A percentile compares a stretch with the other conserved stretches of the same genome.
Evolutionary conservation across 2,329 filamentous ascomycete genomes (phyloP).

Genomic region (Phyllosticta capitalensis): DNA sequence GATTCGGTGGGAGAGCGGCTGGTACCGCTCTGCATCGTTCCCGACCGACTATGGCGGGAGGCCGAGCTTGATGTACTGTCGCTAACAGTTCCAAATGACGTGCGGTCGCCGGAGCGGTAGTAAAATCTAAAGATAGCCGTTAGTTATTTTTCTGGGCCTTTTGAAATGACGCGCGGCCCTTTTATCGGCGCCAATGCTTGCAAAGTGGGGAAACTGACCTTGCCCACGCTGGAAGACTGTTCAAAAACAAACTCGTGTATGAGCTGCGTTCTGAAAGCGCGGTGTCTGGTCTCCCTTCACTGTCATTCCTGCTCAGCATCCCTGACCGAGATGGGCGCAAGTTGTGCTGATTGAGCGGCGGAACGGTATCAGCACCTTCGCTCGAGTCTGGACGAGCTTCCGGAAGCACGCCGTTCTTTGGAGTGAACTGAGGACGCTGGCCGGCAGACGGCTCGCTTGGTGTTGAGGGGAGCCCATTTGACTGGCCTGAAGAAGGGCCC

Average conservation of each 20-base stretch:
- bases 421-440: constrained; percentile 28
- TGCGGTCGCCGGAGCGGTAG: constrained; percentile 27
- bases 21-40: constrained; percentile 27
- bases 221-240: constrained; percentile 30
- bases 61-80: constrained; percentile 13
- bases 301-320: constrained; percentile 24
- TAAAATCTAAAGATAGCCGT: constrained; percentile 19
- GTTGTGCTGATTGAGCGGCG: constrained; percentile 29
- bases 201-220: constrained; percentile 17
- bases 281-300: constrained; percentile 4
- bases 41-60: constrained; percentile 22
- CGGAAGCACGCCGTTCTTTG: constrained; percentile 14
- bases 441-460: constrained; percentile 25
- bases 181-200: background rate
- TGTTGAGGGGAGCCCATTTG: constrained; percentile 16
- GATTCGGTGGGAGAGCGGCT: constrained; percentile 28
- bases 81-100: constrained; percentile 21
- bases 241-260: constrained; percentile 22
- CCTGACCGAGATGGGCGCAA: constrained; percentile 30
- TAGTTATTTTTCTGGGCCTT: background rate
- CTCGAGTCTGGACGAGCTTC: constrained; percentile 24
- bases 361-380: constrained; percentile 30
- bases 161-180: background rate
- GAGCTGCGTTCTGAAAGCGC: constrained; percentile 7
- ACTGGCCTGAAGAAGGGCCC: constrained; percentile 10